Percentiles rank a stretch among this genome's conserved stretches.
These are phyloP conservation scores for Grosmannia clavigera DNA, from an alignment of 2,329 filamentous ascomycete species.

Conservation along the genomic window DNA sequence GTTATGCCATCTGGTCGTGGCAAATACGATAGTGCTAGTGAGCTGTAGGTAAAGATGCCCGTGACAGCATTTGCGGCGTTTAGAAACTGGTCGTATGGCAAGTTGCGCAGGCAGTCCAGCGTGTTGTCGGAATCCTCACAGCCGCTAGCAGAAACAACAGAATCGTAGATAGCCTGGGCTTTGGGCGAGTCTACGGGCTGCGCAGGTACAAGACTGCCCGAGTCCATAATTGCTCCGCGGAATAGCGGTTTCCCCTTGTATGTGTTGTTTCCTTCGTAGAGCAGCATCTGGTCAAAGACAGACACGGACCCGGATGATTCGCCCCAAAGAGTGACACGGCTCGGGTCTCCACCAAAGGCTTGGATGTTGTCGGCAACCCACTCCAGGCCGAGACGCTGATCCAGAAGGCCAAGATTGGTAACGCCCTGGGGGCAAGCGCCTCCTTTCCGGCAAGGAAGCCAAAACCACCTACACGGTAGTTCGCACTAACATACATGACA, in stretches of 20 bases:
- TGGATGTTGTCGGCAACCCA: conserved; percentile 71
- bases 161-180: conserved; percentile 52
- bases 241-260: conserved; percentile 69
- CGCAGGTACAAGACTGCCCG: conserved; percentile 49
- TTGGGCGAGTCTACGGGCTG: conserved; percentile 53
- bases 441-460: conserved; percentile 62
- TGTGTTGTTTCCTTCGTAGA: conserved; percentile 52
- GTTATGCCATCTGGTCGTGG: conserved; percentile 58
- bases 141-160: conserved; percentile 46
- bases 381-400: conserved; percentile 59
- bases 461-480: conserved; percentile 65
- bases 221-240: conserved; percentile 68
- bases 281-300: conserved; percentile 61
- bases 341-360: conserved; percentile 65
- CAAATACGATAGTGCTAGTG: conserved; percentile 59
- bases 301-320: conserved; percentile 62
- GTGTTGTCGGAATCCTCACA: conserved; percentile 46
- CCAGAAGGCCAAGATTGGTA: conserved; percentile 58
- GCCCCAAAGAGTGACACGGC: conserved; percentile 71
- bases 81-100: conserved; percentile 48
- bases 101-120: conserved; percentile 51
- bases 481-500: conserved; percentile 64
- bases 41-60: conserved; percentile 49
- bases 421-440: conserved; percentile 51
- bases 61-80: conserved; percentile 59